Evolutionary conservation across 2,329 filamentous ascomycete genomes (phyloP).

Genomic region (Beauveria rudraprayagi): DNA sequence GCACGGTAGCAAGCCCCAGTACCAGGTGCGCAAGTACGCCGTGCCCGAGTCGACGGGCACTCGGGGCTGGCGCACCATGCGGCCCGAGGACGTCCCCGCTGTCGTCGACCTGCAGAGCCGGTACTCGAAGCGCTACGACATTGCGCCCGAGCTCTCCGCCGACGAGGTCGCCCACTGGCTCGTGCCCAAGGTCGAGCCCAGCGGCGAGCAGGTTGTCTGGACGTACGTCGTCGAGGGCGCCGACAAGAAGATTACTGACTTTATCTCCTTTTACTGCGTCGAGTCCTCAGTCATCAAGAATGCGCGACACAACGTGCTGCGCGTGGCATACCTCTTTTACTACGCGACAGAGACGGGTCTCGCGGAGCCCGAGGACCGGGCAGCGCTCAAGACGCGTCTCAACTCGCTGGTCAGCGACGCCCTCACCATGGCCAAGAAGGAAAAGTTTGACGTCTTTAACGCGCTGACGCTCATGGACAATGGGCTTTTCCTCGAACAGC

Average conservation of each 20-base stretch:
- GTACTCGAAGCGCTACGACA: constrained; percentile 72
- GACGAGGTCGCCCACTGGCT: constrained; percentile 88
- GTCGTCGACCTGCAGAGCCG: constrained; percentile 67
- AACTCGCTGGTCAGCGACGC: constrained; percentile 72
- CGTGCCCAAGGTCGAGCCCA: constrained; percentile 53
- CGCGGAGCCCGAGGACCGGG: constrained; percentile 40
- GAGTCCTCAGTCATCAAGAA: constrained; percentile 87
- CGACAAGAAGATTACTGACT: constrained; percentile 82
- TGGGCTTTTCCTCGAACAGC: constrained; percentile 81
- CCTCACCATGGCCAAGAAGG: constrained; percentile 75
- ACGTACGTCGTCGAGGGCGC: constrained; percentile 78
- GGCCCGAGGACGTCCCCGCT: constrained; percentile 65
- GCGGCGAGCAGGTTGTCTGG: constrained; percentile 77
- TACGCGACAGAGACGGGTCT: constrained; percentile 83
- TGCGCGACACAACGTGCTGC: constrained; percentile 67
- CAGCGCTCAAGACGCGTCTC: constrained; percentile 67
- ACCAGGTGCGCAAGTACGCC: constrained; percentile 79
- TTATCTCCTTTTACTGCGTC: constrained; percentile 93
- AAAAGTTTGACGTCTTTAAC: constrained; percentile 93
- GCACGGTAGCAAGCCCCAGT: constrained; percentile 69
- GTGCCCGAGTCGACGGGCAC: constrained; percentile 67
- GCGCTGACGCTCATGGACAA: constrained; percentile 92
- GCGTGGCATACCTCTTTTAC: constrained; percentile 94
- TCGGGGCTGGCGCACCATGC: constrained; percentile 72
- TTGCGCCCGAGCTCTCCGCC: constrained; percentile 72